phyloP scores from a whole-genome alignment of 2,329 filamentous ascomycete genomes.

The Graphium sp. region DNA sequence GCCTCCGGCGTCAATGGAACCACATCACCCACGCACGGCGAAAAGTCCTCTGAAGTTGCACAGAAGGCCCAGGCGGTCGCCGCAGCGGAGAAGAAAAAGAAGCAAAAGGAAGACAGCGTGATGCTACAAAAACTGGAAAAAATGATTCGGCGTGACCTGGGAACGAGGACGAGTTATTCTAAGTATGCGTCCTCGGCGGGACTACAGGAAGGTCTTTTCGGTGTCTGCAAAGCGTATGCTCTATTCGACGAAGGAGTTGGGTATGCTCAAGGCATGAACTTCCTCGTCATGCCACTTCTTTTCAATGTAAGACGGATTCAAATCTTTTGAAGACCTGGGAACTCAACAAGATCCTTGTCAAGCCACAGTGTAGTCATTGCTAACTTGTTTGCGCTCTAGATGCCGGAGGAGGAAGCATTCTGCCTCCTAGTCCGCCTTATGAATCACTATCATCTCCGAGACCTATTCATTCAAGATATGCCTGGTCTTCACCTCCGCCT shows the following conservation, averaged over 20 bases:
- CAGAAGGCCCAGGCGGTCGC: slow-evolving; percentile 47
- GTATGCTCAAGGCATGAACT: slow-evolving; percentile 98
- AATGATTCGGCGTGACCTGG: slow-evolving; percentile 76
- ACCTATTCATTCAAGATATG: slow-evolving; percentile 93
- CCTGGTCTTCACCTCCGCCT: slow-evolving; percentile 83
- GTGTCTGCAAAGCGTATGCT: slow-evolving; percentile 93
- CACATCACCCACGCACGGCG: slow-evolving; percentile 29
- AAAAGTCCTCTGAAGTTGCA: slow-evolving; percentile 46
- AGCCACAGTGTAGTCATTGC: neutral
- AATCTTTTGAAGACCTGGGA: neutral
- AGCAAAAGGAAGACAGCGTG: slow-evolving; percentile 59
- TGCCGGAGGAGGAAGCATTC: slow-evolving; percentile 96
- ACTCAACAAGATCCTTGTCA: neutral
- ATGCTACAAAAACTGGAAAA: slow-evolving; percentile 76
- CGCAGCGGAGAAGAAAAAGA: slow-evolving; percentile 56
- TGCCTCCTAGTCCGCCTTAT: slow-evolving; percentile 84
- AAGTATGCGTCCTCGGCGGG: slow-evolving; percentile 87
- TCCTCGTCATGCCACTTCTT: slow-evolving; percentile 86
- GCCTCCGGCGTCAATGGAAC: slow-evolving; percentile 44
- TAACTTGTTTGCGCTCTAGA: slow-evolving; percentile 26
- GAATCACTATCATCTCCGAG: slow-evolving; percentile 88
- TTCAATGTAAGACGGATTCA: slow-evolving; percentile 56
- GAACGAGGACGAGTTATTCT: slow-evolving; percentile 85
- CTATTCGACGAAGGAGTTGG: slow-evolving; percentile 88
- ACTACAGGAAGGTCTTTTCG: slow-evolving; percentile 84